Evolutionary conservation across 208 protist genomes (phyloP), one percentile per base, ranked within the genome.

Genomic region (Wallacemonas sp.): DNA sequence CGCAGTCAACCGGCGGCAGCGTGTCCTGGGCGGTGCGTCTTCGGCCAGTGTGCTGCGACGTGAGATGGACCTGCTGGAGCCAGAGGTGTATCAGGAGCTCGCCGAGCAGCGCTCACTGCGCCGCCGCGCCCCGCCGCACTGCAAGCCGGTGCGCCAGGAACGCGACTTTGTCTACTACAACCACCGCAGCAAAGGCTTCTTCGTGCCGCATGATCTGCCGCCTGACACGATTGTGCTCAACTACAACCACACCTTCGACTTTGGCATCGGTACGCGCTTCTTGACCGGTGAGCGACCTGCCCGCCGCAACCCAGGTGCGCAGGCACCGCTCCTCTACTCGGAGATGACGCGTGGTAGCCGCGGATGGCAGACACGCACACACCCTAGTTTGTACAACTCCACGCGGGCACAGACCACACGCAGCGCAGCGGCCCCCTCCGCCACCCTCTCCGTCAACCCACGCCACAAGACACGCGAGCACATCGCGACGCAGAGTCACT

Each of bases 211-310:
- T 34, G 79, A 91, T 48, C 73, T 71, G 21, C 62, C 65, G 19
- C 60, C 74, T 1, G 71, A 81, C 65, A 78, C 73, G 1, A 29
- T 73, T 15, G 79, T 82, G 45, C 68, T 95, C 30, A 78, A 85
- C 34, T 95, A 95, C 73, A 92, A 95, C 48, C 85, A 95, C 52
- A 72, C 92, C 67, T 95, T 83, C 75, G 78, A 82, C 62, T 95
- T 85, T 76, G 79, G 72, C 32, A 83, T 90, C 48, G 89, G 89
- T 52, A 87, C 89, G 13, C 84, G 88, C 36, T 88, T 94, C 63
- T 39, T 63, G 42, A 52, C 68, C 38, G 62, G 66, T 38, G 73
- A 45, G 24, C 54, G 39, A n/a, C 21, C 52, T 9, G 52, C 67
- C 17, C 63, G 68, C 0, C 59, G 68, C 37, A 86, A 86, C 30